Evolutionary conservation across 2,329 filamentous ascomycete genomes (phyloP).

Genomic region (Venturia carpophila): DNA sequence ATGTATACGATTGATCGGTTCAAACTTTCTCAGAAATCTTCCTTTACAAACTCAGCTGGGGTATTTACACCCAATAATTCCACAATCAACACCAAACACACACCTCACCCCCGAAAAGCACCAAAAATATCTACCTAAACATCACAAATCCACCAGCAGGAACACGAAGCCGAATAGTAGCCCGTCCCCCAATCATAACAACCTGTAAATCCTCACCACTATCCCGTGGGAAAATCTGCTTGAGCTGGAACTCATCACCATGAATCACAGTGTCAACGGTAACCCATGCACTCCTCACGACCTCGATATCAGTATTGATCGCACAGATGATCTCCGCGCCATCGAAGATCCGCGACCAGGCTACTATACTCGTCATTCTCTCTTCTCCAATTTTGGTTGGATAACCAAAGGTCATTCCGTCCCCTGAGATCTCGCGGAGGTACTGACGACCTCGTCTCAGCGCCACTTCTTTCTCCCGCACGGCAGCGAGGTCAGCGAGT

Average conservation of each 20-base stretch:
- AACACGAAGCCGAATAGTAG: slow-evolving; percentile 20
- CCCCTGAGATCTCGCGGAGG: background rate
- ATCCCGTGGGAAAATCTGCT: background rate
- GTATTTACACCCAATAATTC: background rate
- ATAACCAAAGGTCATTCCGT: background rate
- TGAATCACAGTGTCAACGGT: slow-evolving; percentile 22
- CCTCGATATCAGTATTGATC: slow-evolving; percentile 21
- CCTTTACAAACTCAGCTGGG: background rate
- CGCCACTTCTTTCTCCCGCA: background rate
- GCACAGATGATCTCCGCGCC: slow-evolving; percentile 21
- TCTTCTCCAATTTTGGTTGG: slow-evolving; percentile 4
- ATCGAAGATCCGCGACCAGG: slow-evolving; percentile 24
- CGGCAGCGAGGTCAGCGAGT: background rate
- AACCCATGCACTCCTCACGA: slow-evolving; percentile 20
- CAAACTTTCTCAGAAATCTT: background rate
- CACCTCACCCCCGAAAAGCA: background rate
- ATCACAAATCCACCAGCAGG: slow-evolving; percentile 22
- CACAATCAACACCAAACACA: background rate
- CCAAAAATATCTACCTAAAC: slow-evolving; percentile 19
- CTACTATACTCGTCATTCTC: slow-evolving; percentile 22
- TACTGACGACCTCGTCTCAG: background rate
- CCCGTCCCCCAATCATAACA: slow-evolving; percentile 14
- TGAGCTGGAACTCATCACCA: background rate
- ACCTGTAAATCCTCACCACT: background rate
- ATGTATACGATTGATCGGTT: background rate